A percentile compares a stretch with the other conserved stretches of the same genome.
Conservation (phyloP, 352 stramenopile genomes). For the Peronospora destructor region DNA sequence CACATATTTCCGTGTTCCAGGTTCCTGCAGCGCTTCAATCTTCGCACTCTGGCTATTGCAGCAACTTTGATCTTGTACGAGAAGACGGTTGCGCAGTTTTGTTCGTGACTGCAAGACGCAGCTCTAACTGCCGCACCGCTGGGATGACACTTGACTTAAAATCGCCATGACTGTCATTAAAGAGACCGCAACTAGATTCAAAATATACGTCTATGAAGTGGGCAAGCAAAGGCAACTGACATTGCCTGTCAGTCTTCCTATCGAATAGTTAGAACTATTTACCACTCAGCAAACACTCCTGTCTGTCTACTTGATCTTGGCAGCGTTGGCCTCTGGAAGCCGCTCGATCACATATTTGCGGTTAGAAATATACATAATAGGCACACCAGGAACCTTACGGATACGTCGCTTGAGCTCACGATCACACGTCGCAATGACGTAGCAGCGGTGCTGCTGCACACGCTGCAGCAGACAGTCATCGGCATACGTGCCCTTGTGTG, state of each 20-base stretch:
- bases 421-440: constrained; percentile 99
- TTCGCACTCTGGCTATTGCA: constrained; percentile 18
- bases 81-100: constrained; percentile 25
- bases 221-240: constrained; percentile 1
- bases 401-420: constrained; percentile 98
- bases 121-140: not conserved
- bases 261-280: constrained; percentile 20
- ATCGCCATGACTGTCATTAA: not conserved
- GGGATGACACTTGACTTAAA: not conserved
- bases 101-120: constrained; percentile 13
- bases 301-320: constrained; percentile 75
- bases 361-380: constrained; percentile 99
- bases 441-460: constrained; percentile 94
- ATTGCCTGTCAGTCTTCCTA: constrained; percentile 6
- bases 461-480: constrained; percentile 96
- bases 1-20: too few relatives aligned
- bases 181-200: not conserved
- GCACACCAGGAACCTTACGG: constrained; percentile 98
- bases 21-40: too few relatives aligned
- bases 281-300: constrained; percentile 1
- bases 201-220: constrained; percentile 32
- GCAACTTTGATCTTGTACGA: constrained; percentile 40
- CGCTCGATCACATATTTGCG: constrained; percentile 99
- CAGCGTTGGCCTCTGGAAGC: constrained; percentile 94
- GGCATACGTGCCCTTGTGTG: constrained; percentile 98